A percentile compares a stretch with the other conserved stretches of the same genome.
phyloP scores from a whole-genome alignment of 1,284 basidiomycete genomes.

The Vanrija pseudolonga region DNA sequence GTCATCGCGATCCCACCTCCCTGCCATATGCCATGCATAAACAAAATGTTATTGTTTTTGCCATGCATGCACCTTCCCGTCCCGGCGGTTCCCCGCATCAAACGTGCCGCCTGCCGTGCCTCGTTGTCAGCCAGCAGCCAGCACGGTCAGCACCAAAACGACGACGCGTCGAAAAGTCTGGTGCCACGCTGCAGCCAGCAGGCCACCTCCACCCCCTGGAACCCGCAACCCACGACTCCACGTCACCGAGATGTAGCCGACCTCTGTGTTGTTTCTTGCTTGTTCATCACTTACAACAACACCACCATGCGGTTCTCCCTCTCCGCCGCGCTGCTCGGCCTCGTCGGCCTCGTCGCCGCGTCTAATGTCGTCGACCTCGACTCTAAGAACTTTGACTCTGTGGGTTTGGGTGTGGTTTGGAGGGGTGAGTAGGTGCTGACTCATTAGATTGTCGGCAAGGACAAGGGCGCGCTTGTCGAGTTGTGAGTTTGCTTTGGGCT shows the following conservation, averaged over 20 bases:
- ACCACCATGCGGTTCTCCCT: slow-evolving; percentile 60
- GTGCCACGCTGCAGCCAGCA: not conserved
- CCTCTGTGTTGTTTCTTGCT: not conserved
- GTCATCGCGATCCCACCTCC: too few species aligned
- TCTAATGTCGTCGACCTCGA: slow-evolving; percentile 74
- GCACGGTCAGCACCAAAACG: too few species aligned
- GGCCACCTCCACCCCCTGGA: not conserved
- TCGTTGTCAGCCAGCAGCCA: too few species aligned
- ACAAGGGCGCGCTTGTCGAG: slow-evolving; percentile 78
- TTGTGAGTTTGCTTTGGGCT: slow-evolving; percentile 60
- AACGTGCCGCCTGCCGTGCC: too few species aligned
- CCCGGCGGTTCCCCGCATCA: too few species aligned
- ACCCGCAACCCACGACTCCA: not conserved
- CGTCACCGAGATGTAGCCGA: slow-evolving; percentile 1
- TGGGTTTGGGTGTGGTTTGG: slow-evolving; percentile 38
- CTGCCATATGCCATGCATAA: too few species aligned
- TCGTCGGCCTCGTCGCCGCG: slow-evolving; percentile 58
- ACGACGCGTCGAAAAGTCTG: too few species aligned
- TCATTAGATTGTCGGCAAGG: slow-evolving; percentile 58
- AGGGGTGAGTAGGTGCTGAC: slow-evolving; percentile 2
- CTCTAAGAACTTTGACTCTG: slow-evolving; percentile 68
- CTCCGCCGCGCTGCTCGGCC: slow-evolving; percentile 55
- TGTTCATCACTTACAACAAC: not conserved
- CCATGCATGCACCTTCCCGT: too few species aligned
- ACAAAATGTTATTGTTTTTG: too few species aligned